These are phyloP conservation scores for Loxodes magnus DNA, from an alignment of 73 alveolate genomes.

Conservation along the genomic window DNA sequence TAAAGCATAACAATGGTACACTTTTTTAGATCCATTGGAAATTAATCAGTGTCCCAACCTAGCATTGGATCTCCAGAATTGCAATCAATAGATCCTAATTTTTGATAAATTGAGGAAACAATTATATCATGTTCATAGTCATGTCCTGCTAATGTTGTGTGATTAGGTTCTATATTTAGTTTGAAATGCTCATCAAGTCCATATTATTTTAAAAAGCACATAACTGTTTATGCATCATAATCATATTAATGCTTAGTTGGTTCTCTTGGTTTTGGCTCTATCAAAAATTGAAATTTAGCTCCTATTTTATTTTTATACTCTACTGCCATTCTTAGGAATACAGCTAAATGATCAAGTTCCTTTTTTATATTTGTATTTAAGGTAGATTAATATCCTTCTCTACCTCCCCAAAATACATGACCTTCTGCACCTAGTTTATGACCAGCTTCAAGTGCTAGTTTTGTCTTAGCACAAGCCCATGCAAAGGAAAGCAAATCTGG, in stretches of 20 bases:
- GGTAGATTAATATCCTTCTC: slow-evolving; percentile 19
- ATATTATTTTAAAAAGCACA: slow-evolving; percentile 15
- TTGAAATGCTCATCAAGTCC: slow-evolving; percentile 15
- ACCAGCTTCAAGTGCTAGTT: slow-evolving; percentile 14
- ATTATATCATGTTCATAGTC: slow-evolving; percentile 13
- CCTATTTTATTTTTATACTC: slow-evolving; percentile 19
- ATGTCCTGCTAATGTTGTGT: slow-evolving; percentile 20
- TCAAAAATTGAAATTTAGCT: slow-evolving; percentile 8
- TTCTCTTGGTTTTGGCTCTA: slow-evolving; percentile 25
- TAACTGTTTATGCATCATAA: slow-evolving; percentile 23
- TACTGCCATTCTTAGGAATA: slow-evolving; percentile 10
- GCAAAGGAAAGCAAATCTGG: slow-evolving; percentile 19
- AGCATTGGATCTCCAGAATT: slow-evolving; percentile 26
- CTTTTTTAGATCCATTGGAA: slow-evolving; percentile 18
- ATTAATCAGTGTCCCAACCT: slow-evolving; percentile 27
- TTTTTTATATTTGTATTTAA: slow-evolving; percentile 17
- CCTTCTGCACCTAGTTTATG: slow-evolving; percentile 16
- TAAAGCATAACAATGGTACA: slow-evolving; percentile 10
- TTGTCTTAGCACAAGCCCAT: slow-evolving; percentile 16
- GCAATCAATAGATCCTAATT: slow-evolving; percentile 24
- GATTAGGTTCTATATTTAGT: slow-evolving; percentile 24
- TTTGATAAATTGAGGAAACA: slow-evolving; percentile 13
- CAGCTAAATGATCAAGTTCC: slow-evolving; percentile 22
- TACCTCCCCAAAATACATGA: slow-evolving; percentile 24
- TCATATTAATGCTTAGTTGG: slow-evolving; percentile 22